A percentile compares a stretch with the other conserved stretches of the same genome.
Conservation (phyloP, 2,329 filamentous ascomycete species). For the Zasmidium cellare region DNA sequence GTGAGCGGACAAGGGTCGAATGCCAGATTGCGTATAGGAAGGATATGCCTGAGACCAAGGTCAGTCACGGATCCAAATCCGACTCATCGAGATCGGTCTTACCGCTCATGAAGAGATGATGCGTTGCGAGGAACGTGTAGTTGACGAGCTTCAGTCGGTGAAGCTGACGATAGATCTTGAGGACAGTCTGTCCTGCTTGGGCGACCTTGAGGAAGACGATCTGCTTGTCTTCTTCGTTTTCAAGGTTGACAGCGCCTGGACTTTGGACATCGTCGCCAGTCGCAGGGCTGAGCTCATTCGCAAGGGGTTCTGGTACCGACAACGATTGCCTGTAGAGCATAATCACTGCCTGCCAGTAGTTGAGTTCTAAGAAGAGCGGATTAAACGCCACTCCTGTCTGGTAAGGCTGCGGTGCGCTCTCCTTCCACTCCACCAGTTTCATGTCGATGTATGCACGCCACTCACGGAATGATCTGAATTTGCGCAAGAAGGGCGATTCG, state of each 20-base stretch:
- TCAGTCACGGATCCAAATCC: slow-evolving; percentile 5
- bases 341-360: slow-evolving; percentile 97
- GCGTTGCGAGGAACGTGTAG: slow-evolving; percentile 92
- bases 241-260: slow-evolving; percentile 55
- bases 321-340: slow-evolving; percentile 84
- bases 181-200: slow-evolving; percentile 88
- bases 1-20: slow-evolving; percentile 81
- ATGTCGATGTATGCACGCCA: slow-evolving; percentile 88
- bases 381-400: slow-evolving; percentile 88
- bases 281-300: slow-evolving; percentile 67
- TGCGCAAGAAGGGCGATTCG: slow-evolving; percentile 79
- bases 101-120: slow-evolving; percentile 96
- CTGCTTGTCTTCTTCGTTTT: slow-evolving; percentile 79
- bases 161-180: slow-evolving; percentile 86
- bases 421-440: slow-evolving; percentile 83
- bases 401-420: slow-evolving; percentile 70
- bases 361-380: slow-evolving; percentile 85
- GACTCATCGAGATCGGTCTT: slow-evolving; percentile 40
- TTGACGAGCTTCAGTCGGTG: slow-evolving; percentile 88
- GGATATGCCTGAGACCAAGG: slow-evolving; percentile 64
- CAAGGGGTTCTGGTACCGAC: slow-evolving; percentile 82
- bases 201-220: slow-evolving; percentile 91
- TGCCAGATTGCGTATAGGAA: slow-evolving; percentile 98
- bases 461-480: slow-evolving; percentile 79
- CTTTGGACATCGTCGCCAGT: slow-evolving; percentile 58